Evolutionary conservation across 495 filamentous ascomycete species (phyloP), one percentile per base, ranked within the genome.

Genomic region (Neurospora intermedia): DNA sequence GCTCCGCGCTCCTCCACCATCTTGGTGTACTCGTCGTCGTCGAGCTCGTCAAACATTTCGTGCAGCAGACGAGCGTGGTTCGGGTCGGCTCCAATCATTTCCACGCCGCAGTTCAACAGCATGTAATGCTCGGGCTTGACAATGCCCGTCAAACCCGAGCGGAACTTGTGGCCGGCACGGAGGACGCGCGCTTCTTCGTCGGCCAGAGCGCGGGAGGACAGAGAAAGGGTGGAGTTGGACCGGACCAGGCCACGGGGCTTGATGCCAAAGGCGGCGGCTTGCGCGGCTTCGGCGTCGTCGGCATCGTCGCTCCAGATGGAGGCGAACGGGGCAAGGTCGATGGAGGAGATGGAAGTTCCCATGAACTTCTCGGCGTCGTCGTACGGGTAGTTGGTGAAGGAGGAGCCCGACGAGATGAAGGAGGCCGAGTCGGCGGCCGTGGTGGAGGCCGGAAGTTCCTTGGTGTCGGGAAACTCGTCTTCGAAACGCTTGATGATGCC

Each of bases 401-500:
- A 76, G 45, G 73, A 69, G 11, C 62, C 43, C 20, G 77, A 73
- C 2, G 59, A 40, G 16, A 74, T 75, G 69, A 69, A 59, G 2
- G 78, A 70, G 3, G 78, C 76, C 2, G 77, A 59, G 11, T 71
- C 73, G 43, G 76, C 73, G 23, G 74, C 78, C 31, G 74, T 77
- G 59, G 78, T 75, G 4, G 70, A 70, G 38, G 72, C 71, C 7
- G 75, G 59, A 15, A 78, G 74, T 72, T 94, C 81, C 16, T 93
- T 89, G 2, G 91, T 95, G 78, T 98, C 96, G 13, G 96, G 96
- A 77, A 93, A 99, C 81, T 97, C 94, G 77, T 95, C 90, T 78
- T 98, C 96, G 75, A 99, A 99, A 23, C 96, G 92, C 77, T 92
- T 88, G 78, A 98, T 97, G 83, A 99, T 97, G 74, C 89, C 89